Evolutionary conservation across 148 eudicot species (phyloP).

Genomic region (Heliamphora exappendiculata): DNA sequence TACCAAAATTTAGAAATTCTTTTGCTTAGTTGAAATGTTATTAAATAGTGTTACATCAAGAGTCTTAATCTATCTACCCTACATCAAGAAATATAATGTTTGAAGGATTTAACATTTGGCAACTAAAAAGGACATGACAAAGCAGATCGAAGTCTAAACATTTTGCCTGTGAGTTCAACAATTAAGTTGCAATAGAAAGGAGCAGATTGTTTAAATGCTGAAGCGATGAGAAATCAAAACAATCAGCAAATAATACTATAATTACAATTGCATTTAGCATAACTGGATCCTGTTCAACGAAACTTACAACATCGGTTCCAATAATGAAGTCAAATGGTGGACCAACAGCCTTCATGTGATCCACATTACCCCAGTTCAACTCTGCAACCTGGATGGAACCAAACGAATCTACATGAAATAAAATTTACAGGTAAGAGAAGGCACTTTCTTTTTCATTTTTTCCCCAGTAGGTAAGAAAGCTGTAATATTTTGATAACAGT

Average conservation of each 20-base stretch:
- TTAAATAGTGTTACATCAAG: background rate
- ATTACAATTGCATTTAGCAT: background rate
- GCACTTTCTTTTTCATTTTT: background rate
- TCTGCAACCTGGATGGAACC: constrained; percentile 77
- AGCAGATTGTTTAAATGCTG: background rate
- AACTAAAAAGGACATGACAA: background rate
- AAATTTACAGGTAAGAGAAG: constrained; percentile 1
- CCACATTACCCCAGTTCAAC: constrained; percentile 78
- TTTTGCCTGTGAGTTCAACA: background rate
- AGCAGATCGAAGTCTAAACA: background rate
- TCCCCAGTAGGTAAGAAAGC: background rate
- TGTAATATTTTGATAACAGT: background rate
- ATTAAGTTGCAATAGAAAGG: background rate
- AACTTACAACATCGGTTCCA: constrained; percentile 93
- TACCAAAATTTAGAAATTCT: constrained; percentile 1
- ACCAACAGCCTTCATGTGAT: constrained; percentile 68
- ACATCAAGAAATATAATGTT: background rate
- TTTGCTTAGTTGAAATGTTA: background rate
- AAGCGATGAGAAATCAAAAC: background rate
- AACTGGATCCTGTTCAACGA: background rate
- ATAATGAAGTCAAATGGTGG: constrained; percentile 85
- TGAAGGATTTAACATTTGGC: background rate
- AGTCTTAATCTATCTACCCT: background rate
- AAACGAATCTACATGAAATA: constrained; percentile 47
- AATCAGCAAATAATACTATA: background rate